Percentiles rank a stretch among this genome's conserved stretches.
Evolutionary conservation across 305 asterid genomes (phyloP).

Genomic region (Striga hermonthica): DNA sequence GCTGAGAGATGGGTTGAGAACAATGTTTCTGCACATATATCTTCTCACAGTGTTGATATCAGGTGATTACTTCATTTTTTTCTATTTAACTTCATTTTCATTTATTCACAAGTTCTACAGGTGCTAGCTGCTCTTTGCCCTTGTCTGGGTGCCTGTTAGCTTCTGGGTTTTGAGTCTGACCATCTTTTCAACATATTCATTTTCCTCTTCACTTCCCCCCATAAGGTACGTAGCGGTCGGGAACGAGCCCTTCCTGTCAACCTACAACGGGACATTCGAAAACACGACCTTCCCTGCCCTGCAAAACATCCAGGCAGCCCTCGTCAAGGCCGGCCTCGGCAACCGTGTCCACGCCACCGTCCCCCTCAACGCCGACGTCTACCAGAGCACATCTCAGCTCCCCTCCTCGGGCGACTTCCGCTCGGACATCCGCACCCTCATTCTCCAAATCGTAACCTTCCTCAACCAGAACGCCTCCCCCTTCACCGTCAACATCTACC

Average conservation of each 20-base stretch:
- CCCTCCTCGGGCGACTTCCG: constrained; percentile 90
- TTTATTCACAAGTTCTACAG: too few relatives aligned
- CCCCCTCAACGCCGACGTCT: constrained; percentile 88
- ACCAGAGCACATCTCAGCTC: constrained; percentile 51
- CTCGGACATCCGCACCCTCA: constrained; percentile 49
- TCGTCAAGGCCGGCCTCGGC: constrained; percentile 83
- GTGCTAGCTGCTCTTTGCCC: neutral
- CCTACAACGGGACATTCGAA: constrained; percentile 63
- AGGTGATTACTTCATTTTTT: constrained; percentile 40
- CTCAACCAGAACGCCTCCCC: constrained; percentile 62
- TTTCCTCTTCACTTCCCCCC: neutral
- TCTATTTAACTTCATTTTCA: neutral
- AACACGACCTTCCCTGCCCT: constrained; percentile 72
- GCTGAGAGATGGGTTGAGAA: constrained; percentile 84
- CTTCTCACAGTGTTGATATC: constrained; percentile 73
- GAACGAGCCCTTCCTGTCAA: constrained; percentile 74
- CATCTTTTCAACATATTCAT: neutral
- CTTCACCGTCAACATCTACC: constrained; percentile 92
- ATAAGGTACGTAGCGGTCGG: constrained; percentile 95
- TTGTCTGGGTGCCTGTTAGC: neutral
- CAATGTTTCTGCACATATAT: constrained; percentile 73
- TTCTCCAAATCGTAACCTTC: constrained; percentile 67
- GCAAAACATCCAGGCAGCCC: constrained; percentile 84
- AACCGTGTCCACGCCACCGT: constrained; percentile 63
- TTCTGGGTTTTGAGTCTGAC: neutral